Evolutionary conservation across 2,329 filamentous ascomycete species (phyloP), one percentile per base, ranked within the genome.

Genomic region (Fusarium floridanum): DNA sequence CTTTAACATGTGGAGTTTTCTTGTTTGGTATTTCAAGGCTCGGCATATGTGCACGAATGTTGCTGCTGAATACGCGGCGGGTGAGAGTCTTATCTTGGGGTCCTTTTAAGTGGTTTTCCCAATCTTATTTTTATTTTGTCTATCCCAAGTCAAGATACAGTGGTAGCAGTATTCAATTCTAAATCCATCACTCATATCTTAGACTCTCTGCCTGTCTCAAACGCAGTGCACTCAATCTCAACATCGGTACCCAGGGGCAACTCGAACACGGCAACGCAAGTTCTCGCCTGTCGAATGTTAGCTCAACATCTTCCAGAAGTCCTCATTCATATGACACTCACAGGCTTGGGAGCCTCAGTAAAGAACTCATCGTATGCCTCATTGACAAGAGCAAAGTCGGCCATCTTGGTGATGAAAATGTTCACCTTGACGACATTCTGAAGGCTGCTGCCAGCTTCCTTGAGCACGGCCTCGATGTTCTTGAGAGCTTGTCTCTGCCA

Each of bases 201-300:
- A 5, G 48, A 29, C 48, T 29, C 48, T 29, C 48, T 29, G 16
- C 6, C 11, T 4, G 16, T 29, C 48, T 53, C 36, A 22, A 36
- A 60, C 9, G 78, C 78, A 9, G 92, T 91, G 80, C 90, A 92
- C 84, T 95, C 93, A 79, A 95, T 93, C 85, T 95, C 93, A 10
- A 95, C 90, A 67, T 92, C 89, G 5, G 92, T 92, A 12, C 89
- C 88, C 78, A 93, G 88, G 2, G 93, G 93, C 75, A 95, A 84
- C 80, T 93, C 88, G 82, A 93, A 91, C 17, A 95, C 93, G 0
- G 93, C 93, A 27, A 95, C 92, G 80, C 93, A 95, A 66, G 90
- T 92, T 70, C 92, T 82, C 70, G 82, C 84, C 84, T 86, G 9
- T 1, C 10, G 2, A 6, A 17, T 12, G 12, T 63, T 81, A 14